phyloP scores from a whole-genome alignment of 768 basidiomycete genomes.

The Pholiota microspora region DNA sequence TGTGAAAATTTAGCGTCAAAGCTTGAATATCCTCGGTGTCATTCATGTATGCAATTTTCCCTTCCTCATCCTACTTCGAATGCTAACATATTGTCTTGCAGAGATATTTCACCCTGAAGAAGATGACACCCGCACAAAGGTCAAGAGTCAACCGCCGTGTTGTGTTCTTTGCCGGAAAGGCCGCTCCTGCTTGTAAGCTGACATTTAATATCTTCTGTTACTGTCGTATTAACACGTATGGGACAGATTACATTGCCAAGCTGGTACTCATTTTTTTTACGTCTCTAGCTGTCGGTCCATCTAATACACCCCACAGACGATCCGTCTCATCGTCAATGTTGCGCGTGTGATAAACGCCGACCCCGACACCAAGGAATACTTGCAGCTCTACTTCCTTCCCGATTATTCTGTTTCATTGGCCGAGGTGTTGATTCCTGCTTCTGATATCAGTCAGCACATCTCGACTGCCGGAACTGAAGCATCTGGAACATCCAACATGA shows the following conservation, averaged over 20 bases:
- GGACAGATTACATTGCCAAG: constrained; percentile 86
- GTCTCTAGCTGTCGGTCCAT: background rate
- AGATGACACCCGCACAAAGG: constrained; percentile 71
- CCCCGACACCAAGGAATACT: constrained; percentile 82
- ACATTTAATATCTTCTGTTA: background rate
- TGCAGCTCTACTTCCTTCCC: constrained; percentile 92
- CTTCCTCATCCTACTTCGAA: background rate
- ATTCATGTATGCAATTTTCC: constrained; percentile 58
- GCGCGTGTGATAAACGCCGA: constrained; percentile 79
- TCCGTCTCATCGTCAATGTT: constrained; percentile 92
- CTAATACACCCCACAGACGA: constrained; percentile 48
- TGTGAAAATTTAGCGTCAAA: constrained; percentile 64
- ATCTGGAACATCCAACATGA: constrained; percentile 81
- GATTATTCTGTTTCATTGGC: constrained; percentile 90
- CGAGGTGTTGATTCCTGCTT: constrained; percentile 85
- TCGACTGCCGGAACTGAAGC: constrained; percentile 96
- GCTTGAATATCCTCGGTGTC: constrained; percentile 89
- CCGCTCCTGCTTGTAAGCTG: constrained; percentile 85
- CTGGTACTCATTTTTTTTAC: constrained; percentile 39
- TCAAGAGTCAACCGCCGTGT: constrained; percentile 83
- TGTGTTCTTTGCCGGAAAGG: constrained; percentile 97
- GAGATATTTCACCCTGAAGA: constrained; percentile 83
- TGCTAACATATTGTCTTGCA: constrained; percentile 26
- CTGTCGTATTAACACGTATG: background rate
- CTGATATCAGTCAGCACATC: constrained; percentile 95